phyloP scores from a whole-genome alignment of 176 grass and related monocot genomes.

The Triticum dicoccoides region DNA sequence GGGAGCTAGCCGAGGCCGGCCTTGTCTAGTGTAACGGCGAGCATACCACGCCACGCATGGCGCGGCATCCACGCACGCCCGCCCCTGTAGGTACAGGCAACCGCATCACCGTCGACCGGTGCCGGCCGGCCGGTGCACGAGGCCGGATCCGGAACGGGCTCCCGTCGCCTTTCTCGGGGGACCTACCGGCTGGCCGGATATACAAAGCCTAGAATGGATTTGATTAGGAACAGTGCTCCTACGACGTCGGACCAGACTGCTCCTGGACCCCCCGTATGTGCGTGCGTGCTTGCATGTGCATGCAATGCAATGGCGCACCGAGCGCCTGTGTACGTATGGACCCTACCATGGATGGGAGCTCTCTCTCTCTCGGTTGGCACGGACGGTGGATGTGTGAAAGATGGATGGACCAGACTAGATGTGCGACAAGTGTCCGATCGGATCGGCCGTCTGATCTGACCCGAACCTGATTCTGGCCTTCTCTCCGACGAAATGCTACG shows the following conservation, averaged over 20 bases:
- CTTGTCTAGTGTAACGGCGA: neutral
- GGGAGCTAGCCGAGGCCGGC: neutral
- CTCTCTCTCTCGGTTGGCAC: neutral
- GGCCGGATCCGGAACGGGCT: slow-evolving; percentile 3
- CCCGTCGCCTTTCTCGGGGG: neutral
- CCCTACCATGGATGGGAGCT: neutral
- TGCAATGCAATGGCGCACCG: neutral
- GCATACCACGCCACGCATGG: neutral
- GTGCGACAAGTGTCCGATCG: neutral
- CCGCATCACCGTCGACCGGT: neutral
- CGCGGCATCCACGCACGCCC: neutral
- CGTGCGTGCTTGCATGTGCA: neutral
- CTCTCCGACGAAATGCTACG: neutral
- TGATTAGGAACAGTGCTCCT: slow-evolving; percentile 1
- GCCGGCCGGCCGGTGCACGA: slow-evolving; percentile 1
- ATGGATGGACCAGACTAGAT: neutral
- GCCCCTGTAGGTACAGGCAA: neutral
- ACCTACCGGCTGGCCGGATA: neutral
- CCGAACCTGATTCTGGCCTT: neutral
- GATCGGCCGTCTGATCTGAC: neutral
- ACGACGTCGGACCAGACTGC: slow-evolving; percentile 11
- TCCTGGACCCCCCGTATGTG: neutral
- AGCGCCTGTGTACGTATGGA: neutral
- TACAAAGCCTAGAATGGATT: neutral
- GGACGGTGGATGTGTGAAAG: neutral